These are phyloP conservation scores for Flaveria robusta DNA, from an alignment of 129 eudicot species.

Conservation along the genomic window DNA sequence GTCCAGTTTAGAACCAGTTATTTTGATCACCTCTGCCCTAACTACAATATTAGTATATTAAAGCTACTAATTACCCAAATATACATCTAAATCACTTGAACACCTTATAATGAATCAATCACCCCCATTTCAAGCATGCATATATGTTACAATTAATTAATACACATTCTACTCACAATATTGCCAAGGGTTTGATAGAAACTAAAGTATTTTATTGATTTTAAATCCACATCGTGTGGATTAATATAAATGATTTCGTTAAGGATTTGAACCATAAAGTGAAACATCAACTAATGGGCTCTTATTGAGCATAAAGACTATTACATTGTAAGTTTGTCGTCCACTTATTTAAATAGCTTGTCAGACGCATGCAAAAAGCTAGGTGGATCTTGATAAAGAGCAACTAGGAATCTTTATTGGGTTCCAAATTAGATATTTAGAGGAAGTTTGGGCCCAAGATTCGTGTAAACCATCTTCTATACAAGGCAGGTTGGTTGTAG, in stretches of 20 bases:
- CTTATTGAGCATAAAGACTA: slow-evolving; percentile 28
- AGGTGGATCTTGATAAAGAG: slow-evolving; percentile 30
- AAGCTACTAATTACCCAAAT: not conserved
- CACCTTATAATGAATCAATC: not conserved
- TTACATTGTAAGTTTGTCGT: slow-evolving; percentile 25
- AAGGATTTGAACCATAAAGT: slow-evolving; percentile 11
- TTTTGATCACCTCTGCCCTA: no score
- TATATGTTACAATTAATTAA: no score
- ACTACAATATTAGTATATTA: not conserved
- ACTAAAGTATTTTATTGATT: not conserved
- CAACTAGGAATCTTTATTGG: slow-evolving; percentile 30
- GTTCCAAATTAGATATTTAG: slow-evolving; percentile 22
- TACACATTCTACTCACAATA: not conserved
- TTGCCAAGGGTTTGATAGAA: not conserved
- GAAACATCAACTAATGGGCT: slow-evolving; percentile 29
- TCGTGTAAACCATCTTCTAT: slow-evolving; percentile 24
- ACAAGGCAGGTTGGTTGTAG: slow-evolving; percentile 20
- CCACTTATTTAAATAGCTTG: slow-evolving; percentile 34
- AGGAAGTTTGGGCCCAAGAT: slow-evolving; percentile 36
- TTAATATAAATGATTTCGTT: not conserved
- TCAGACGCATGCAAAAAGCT: slow-evolving; percentile 36
- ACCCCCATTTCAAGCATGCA: not conserved
- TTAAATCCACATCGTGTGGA: not conserved
- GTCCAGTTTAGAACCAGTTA: no score
- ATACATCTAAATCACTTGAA: not conserved